Percentiles rank a stretch among this genome's conserved stretches.
Evolutionary conservation across 2,329 filamentous ascomycete genomes (phyloP).

Genomic region (Aureobasidium sp.): DNA sequence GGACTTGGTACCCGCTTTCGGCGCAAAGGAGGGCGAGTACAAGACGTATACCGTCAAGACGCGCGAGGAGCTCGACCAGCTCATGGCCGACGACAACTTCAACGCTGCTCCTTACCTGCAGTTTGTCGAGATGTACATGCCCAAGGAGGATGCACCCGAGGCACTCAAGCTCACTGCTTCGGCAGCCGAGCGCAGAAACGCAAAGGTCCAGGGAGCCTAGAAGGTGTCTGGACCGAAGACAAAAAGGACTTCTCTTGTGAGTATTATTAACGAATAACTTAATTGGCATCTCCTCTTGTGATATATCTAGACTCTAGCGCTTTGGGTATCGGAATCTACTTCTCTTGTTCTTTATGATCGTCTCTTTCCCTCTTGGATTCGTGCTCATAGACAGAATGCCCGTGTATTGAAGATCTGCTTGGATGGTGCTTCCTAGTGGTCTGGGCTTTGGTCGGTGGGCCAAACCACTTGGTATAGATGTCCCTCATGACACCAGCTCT

Average conservation of each 20-base stretch:
- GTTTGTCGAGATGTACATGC: slow-evolving; percentile 77
- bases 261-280: slow-evolving; percentile 5
- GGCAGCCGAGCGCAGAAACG: slow-evolving; percentile 7
- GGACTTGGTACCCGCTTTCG: slow-evolving; percentile 51
- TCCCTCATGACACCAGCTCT: neutral
- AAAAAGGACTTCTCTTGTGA: neutral
- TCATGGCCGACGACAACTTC: slow-evolving; percentile 19
- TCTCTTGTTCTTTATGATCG: neutral
- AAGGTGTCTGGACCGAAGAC: neutral
- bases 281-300: neutral
- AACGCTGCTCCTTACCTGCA: slow-evolving; percentile 40
- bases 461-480: neutral
- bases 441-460: neutral
- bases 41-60: slow-evolving; percentile 28
- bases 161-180: slow-evolving; percentile 11
- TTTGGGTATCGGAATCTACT: neutral
- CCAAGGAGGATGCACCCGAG: slow-evolving; percentile 57
- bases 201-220: neutral
- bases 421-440: neutral
- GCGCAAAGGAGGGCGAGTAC: slow-evolving; percentile 49
- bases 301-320: slow-evolving; percentile 2
- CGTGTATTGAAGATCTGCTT: no score
- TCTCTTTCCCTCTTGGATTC: neutral
- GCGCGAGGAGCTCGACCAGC: slow-evolving; percentile 15
- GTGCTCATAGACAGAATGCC: no score